phyloP scores from a whole-genome alignment of 805 yeast species.

The Schizosaccharomyces cryophilus region DNA sequence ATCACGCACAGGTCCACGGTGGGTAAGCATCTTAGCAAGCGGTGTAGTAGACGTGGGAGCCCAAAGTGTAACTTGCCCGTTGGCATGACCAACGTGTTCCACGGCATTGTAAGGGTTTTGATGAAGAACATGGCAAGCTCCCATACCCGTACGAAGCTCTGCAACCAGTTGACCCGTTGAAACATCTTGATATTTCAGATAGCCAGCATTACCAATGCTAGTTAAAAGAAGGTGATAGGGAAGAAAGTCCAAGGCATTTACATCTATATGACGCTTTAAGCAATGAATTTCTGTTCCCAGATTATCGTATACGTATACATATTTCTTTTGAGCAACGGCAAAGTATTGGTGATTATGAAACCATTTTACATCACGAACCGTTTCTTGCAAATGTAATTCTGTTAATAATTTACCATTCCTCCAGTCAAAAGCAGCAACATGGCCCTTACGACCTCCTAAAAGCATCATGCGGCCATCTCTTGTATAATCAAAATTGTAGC shows the following conservation, averaged over 20 bases:
- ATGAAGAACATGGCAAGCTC: conserved; percentile 69
- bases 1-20: conserved; percentile 71
- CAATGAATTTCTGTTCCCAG: conserved; percentile 82
- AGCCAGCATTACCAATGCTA: conserved; percentile 76
- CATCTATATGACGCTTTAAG: conserved; percentile 71
- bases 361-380: conserved; percentile 72
- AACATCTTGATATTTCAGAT: conserved; percentile 77
- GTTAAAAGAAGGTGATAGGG: conserved; percentile 80
- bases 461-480: conserved; percentile 70
- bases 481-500: conserved; percentile 59
- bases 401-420: conserved; percentile 57
- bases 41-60: conserved; percentile 74
- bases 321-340: conserved; percentile 92
- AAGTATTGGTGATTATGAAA: conserved; percentile 78
- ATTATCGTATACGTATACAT: conserved; percentile 75
- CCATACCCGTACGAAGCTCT: conserved; percentile 66
- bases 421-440: conserved; percentile 92
- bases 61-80: conserved; percentile 85
- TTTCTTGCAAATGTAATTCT: conserved; percentile 68
- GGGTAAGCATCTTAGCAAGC: conserved; percentile 52
- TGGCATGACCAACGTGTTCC: conserved; percentile 75
- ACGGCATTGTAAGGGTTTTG: conserved; percentile 94
- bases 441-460: conserved; percentile 79
- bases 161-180: conserved; percentile 72
- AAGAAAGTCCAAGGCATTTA: conserved; percentile 56